Base-by-base conservation (phyloP, 306 rosid genomes). In the Begonia fuchsioides region DNA sequence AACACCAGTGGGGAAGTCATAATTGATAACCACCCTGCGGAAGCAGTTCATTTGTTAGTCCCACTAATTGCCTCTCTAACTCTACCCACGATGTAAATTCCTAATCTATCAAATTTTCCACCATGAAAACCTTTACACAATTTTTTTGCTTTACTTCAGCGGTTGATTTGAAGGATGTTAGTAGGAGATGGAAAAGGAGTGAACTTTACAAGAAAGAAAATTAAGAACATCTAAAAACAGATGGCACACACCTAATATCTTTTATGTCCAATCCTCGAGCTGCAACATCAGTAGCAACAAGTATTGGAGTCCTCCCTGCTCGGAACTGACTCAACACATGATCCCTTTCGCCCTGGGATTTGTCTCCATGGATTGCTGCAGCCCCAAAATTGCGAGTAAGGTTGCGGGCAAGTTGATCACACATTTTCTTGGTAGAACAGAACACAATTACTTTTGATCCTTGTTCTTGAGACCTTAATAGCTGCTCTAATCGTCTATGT, bases 351-450 rank as follows among this genome's bases (percentile, higher is more conserved):
- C 75, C 57, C 78, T 92, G 98, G 58, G 98, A 92, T 62, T 92
- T 92, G 79, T 92, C 98, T 54, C 98, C 98, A 49, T 92, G 98
- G 54, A 92, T 92, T 47, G 98, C 96, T 44, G 93, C 85, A 59
- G 96, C 98, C 51, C 98, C 94, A 66, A 85, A 92, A 61, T 82
- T 94, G 51, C 96, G 94, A 2, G 87, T 57, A 44, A 92, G 93
- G 69, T 86, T 92, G 16, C 94, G 94, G 54, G 94, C 71, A 56
- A 92, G 94, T 60, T 85, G 98, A 74, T 92, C 98, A 49, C 98
- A 92, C 98, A 92, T 92, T 74, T 86, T 92, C 77, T 92, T 85
- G 19, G 98, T 92, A 54, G 98, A 92, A 63, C 98, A 92, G 56
- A 92, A 92, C 43, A 92, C 62, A 20, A 92, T 92, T 51, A 92